Conservation (phyloP, 2,329 filamentous ascomycete genomes). For the Venturiaceae sp. region DNA sequence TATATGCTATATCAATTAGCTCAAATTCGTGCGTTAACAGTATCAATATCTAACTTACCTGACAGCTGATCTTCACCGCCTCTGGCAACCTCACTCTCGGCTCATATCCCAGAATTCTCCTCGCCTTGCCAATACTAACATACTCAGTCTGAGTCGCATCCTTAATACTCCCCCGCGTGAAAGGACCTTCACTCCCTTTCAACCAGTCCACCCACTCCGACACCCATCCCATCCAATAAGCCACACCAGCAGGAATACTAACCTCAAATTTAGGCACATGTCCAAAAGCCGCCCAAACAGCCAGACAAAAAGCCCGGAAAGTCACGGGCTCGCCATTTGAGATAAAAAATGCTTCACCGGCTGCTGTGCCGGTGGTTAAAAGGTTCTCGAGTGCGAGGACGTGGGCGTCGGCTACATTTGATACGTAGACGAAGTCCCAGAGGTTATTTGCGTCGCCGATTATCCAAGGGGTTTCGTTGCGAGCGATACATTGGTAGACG, state of each 20-base stretch:
- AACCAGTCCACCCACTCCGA: slow-evolving; percentile 20
- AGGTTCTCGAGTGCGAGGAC: slow-evolving; percentile 69
- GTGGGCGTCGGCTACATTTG: slow-evolving; percentile 68
- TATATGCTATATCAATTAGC: background rate
- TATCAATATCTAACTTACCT: background rate
- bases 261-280: slow-evolving; percentile 41
- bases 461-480: slow-evolving; percentile 64
- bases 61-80: slow-evolving; percentile 27
- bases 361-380: slow-evolving; percentile 48
- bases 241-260: slow-evolving; percentile 37
- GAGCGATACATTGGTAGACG: slow-evolving; percentile 61
- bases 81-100: slow-evolving; percentile 41
- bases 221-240: slow-evolving; percentile 37
- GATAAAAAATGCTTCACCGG: slow-evolving; percentile 79
- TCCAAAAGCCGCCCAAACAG: slow-evolving; percentile 59
- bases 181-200: slow-evolving; percentile 31
- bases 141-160: slow-evolving; percentile 46
- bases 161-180: slow-evolving; percentile 44
- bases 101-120: slow-evolving; percentile 40
- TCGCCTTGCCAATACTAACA: slow-evolving; percentile 43
- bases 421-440: slow-evolving; percentile 62
- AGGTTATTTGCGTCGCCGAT: slow-evolving; percentile 66
- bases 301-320: slow-evolving; percentile 81
- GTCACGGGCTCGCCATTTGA: slow-evolving; percentile 84
- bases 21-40: background rate